Conservation (phyloP, 139 green algal species). For the Tetraselmis striata region DNA sequence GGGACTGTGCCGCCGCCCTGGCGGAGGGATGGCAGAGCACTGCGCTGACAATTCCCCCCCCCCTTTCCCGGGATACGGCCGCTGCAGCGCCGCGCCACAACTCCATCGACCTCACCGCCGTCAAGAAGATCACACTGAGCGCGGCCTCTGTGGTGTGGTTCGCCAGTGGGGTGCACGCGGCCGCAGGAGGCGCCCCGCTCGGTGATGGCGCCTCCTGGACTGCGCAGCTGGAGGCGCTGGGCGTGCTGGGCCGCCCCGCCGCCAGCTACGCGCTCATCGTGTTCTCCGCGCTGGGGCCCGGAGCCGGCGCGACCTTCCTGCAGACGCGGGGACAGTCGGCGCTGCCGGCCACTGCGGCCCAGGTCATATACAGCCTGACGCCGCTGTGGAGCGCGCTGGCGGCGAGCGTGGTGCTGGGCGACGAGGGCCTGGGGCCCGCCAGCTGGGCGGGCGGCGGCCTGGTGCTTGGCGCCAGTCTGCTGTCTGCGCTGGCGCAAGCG, state of each 20-base stretch:
- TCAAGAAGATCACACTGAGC: constrained; percentile 34
- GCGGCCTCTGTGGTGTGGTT: constrained; percentile 20
- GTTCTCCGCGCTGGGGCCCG: constrained; percentile 35
- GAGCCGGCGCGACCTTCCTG: constrained; percentile 33
- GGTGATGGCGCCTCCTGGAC: neutral
- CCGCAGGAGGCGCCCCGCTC: neutral
- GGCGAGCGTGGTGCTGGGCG: constrained; percentile 28
- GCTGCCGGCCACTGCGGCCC: constrained; percentile 25
- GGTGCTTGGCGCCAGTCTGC: constrained; percentile 23
- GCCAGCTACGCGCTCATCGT: constrained; percentile 12
- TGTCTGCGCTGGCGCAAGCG: constrained; percentile 10
- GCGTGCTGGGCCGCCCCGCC: constrained; percentile 1
- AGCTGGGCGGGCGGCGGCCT: constrained; percentile 30
- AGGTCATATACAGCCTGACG: constrained; percentile 45
- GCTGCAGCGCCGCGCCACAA: constrained; percentile 27
- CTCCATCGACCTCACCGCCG: constrained; percentile 29
- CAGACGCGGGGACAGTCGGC: constrained; percentile 28
- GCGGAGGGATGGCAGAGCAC: no score
- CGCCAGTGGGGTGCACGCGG: neutral
- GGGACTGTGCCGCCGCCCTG: no score
- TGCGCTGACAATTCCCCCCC: no score
- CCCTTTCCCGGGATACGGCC: no score
- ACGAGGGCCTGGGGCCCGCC: constrained; percentile 33
- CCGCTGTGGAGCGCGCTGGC: constrained; percentile 40
- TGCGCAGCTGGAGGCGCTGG: neutral